Base-by-base conservation (phyloP, 352 stramenopile species). In the Elongisporangium senticosum region DNA sequence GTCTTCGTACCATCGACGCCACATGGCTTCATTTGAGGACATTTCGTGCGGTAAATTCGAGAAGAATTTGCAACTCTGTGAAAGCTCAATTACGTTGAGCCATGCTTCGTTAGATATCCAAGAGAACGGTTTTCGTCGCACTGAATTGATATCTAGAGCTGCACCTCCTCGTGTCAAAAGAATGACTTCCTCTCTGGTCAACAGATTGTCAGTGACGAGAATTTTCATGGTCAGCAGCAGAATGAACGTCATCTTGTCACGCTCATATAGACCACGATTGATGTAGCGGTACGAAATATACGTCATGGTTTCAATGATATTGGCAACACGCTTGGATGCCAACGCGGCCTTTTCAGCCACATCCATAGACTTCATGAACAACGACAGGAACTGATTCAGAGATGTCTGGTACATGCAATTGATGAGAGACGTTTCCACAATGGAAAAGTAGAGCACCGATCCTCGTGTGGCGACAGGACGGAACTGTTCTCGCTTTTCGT, bases 381-480 rank as follows among this genome's bases (percentile, higher is more conserved):
- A 70, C 57, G 91, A 84, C 37, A 99, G 65, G 72, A 99, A 99
- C 78, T 99, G 96, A 59, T 95, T 96, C 40, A 99, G 71, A 10
- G 93, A 98, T 33, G 97, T 99, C 80, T 99, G 97, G 79, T 99
- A 99, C 97, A 99, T 99, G 61, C 95, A 97, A 72, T 99, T 99
- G 50, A 99, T 96, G 50, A 98, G 66, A 55, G 90, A 98, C 59
- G 98, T 98, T 71, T 99, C 97, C 22, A 99, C 97, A 59, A 99
- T 98, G 4, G 91, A 97, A 67, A 99, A 99, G 64, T 99, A 99
- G 0, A 99, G 73, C 20, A 99, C 95, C 7, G 95, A 98, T 58
- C 96, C 97, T 28, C 97, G 86, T 11, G 93, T 98, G n/a, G 97
- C 97, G 7, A 99, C 96, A 2, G 96, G 94, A 19, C 96, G 88